These are phyloP conservation scores for Ogataea salicorniae DNA, from an alignment of 805 yeast genomes.

Conservation along the genomic window DNA sequence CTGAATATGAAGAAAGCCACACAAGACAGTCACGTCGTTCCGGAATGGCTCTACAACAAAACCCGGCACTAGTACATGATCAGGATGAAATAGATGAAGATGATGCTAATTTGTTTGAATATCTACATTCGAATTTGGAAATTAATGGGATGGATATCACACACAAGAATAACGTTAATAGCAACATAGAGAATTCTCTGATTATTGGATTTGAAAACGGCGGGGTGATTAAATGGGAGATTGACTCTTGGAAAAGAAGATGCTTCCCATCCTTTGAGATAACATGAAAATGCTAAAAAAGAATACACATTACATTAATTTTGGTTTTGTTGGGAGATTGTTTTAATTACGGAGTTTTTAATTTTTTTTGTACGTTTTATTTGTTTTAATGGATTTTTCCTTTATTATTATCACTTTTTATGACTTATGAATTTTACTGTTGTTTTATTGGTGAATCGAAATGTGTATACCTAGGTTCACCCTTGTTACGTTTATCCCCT, in stretches of 20 bases:
- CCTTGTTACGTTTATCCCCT: not conserved
- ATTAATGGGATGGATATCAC: conserved; percentile 61
- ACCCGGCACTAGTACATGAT: not conserved
- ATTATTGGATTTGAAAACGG: conserved; percentile 66
- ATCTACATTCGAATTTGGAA: conserved; percentile 32
- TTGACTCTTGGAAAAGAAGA: conserved; percentile 59
- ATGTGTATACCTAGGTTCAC: no score
- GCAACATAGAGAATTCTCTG: conserved; percentile 39
- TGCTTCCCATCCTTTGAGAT: conserved; percentile 53
- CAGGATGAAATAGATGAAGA: not conserved
- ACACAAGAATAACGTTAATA: conserved; percentile 37
- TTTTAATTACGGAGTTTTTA: not conserved
- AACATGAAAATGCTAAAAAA: conserved; percentile 27
- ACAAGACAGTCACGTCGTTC: no score
- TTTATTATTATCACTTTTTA: not conserved
- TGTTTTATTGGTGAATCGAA: no score
- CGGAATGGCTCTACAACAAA: not conserved
- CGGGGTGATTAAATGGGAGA: conserved; percentile 66
- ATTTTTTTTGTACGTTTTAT: not conserved
- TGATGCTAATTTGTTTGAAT: conserved; percentile 4
- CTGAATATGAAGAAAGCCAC: no score
- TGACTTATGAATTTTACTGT: not conserved
- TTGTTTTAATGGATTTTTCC: not conserved
- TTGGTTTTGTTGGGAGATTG: not conserved
- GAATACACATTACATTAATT: not conserved